Conservation (phyloP, 2,329 filamentous ascomycete genomes). For the Diaporthe amygdali region DNA sequence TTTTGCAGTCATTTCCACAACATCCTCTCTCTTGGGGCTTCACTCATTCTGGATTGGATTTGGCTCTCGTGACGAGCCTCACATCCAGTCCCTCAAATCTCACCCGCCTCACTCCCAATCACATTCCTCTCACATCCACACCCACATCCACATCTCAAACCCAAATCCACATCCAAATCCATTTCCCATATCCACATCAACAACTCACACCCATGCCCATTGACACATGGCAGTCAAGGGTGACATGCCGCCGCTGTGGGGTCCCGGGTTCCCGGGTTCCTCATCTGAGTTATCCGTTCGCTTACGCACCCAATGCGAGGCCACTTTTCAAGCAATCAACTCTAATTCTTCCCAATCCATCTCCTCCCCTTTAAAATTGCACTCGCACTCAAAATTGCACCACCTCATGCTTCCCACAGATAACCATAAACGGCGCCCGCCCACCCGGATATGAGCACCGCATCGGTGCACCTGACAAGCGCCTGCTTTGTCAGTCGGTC, state of each 20-base stretch:
- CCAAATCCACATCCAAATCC: neutral
- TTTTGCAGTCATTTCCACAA: neutral
- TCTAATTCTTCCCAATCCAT: neutral
- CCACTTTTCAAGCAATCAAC: constrained; percentile 17
- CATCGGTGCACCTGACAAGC: neutral
- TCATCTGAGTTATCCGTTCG: neutral
- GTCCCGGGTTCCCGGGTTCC: neutral
- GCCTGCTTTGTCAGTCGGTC: neutral
- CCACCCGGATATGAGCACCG: constrained; percentile 11
- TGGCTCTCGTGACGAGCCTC: neutral
- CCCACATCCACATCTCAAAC: neutral
- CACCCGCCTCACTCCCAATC: neutral
- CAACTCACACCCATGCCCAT: constrained; percentile 11
- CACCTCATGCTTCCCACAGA: neutral
- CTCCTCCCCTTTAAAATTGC: no score
- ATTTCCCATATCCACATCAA: neutral
- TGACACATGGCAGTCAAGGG: constrained; percentile 24
- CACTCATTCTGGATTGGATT: neutral
- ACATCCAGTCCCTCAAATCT: neutral
- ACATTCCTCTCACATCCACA: neutral
- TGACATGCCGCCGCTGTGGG: neutral
- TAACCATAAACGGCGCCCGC: neutral
- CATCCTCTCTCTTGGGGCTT: neutral
- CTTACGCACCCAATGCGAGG: neutral
- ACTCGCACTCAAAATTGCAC: neutral